Percentiles rank a stretch among this genome's conserved stretches.
phyloP scores from a whole-genome alignment of 2,329 filamentous ascomycete genomes.

The Ophiostoma tasmaniense region DNA sequence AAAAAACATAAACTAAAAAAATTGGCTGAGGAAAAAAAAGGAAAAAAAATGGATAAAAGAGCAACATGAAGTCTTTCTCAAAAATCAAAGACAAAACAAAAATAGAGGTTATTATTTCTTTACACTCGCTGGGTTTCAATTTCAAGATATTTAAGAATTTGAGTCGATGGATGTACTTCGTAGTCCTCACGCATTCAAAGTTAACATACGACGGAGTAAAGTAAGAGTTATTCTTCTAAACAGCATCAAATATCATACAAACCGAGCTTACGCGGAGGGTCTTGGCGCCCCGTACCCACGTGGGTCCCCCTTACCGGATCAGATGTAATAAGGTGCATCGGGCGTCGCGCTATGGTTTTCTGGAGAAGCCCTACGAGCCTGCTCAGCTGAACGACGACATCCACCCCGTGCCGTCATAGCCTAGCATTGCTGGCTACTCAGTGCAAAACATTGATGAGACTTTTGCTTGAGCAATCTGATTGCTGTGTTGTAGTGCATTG shows the following conservation, averaged over 20 bases:
- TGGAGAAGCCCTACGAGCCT: not conserved
- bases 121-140: no score
- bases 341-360: not conserved
- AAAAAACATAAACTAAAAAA: no score
- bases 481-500: not conserved
- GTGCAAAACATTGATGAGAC: not conserved
- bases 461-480: not conserved
- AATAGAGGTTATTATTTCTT: no score
- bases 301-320: not conserved
- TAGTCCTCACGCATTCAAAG: not conserved
- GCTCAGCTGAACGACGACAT: conserved; percentile 3
- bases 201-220: not conserved
- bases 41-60: no score
- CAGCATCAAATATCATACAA: not conserved
- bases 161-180: not conserved
- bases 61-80: no score
- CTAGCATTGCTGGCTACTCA: not conserved
- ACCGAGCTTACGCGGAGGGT: not conserved
- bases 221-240: not conserved
- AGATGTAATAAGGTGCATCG: not conserved
- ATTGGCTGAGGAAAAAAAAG: no score
- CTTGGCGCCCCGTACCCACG: not conserved
- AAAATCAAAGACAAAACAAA: no score
- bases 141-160: no score
- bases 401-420: not conserved